Conservation (phyloP, 1,284 basidiomycete genomes). For the Malassezia globosa region DNA sequence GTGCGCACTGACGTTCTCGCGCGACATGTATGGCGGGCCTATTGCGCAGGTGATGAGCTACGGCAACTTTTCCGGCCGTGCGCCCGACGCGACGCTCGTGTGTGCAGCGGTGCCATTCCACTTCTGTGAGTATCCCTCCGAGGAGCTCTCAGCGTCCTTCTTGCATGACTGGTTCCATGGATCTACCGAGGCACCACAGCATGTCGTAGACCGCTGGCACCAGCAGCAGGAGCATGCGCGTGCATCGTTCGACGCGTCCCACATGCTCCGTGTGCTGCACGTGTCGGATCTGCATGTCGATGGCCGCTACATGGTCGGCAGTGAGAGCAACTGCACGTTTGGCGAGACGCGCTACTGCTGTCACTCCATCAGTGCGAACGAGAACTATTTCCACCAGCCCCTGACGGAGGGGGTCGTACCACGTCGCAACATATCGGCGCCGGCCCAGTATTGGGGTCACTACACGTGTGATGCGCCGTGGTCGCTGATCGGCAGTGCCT, state of each 20-base stretch:
- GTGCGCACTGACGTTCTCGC: slow-evolving; percentile 52
- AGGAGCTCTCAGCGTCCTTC: slow-evolving; percentile 21
- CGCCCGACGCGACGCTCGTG: slow-evolving; percentile 37
- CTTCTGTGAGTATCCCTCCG: slow-evolving; percentile 16
- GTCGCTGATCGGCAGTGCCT: slow-evolving; percentile 56
- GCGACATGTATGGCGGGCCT: slow-evolving; percentile 25
- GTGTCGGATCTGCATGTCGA: slow-evolving; percentile 68
- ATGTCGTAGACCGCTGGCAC: slow-evolving; percentile 7
- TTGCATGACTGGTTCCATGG: slow-evolving; percentile 35
- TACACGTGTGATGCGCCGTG: slow-evolving; percentile 59
- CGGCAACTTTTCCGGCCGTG: slow-evolving; percentile 26
- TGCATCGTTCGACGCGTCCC: background rate
- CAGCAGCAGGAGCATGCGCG: background rate
- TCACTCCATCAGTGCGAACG: slow-evolving; percentile 55
- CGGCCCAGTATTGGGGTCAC: slow-evolving; percentile 37
- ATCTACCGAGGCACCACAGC: slow-evolving; percentile 12
- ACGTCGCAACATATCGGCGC: slow-evolving; percentile 24
- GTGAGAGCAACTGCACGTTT: slow-evolving; percentile 62
- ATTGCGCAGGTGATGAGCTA: slow-evolving; percentile 37
- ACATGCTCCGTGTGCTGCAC: slow-evolving; percentile 61
- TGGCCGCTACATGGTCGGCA: slow-evolving; percentile 62
- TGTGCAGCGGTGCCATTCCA: slow-evolving; percentile 28
- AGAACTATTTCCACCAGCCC: slow-evolving; percentile 10
- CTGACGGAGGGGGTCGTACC: slow-evolving; percentile 47
- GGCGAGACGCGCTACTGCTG: slow-evolving; percentile 55